phyloP scores from a whole-genome alignment of 352 stramenopile species.

The Detonula confervacea region DNA sequence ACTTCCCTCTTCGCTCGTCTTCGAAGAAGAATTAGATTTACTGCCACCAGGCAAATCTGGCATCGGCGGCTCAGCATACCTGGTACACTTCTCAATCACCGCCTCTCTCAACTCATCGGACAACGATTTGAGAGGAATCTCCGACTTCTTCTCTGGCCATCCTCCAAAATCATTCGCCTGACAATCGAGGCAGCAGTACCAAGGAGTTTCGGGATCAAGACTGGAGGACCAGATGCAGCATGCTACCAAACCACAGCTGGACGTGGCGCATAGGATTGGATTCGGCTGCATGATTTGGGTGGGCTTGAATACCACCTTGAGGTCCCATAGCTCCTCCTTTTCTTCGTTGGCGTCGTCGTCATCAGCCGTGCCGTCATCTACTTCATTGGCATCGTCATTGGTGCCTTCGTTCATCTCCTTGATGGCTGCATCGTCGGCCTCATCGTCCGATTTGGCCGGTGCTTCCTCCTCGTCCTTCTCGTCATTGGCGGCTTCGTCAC shows the following conservation, averaged over 20 bases:
- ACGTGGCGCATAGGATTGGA: conserved; percentile 38
- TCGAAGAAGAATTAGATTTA: not conserved
- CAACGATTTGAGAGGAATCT: conserved; percentile 67
- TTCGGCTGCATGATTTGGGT: conserved; percentile 21
- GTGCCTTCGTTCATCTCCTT: conserved; percentile 2
- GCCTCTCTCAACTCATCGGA: conserved; percentile 50
- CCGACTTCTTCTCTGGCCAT: conserved; percentile 37
- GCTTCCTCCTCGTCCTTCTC: not conserved
- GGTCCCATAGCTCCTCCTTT: conserved; percentile 47
- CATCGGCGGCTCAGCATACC: conserved; percentile 49
- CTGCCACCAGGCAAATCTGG: conserved; percentile 40
- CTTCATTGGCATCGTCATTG: not conserved
- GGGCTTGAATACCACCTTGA: conserved; percentile 39
- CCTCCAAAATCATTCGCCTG: conserved; percentile 56
- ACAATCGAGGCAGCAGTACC: conserved; percentile 75
- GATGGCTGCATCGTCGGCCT: not conserved
- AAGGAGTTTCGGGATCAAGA: conserved; percentile 36
- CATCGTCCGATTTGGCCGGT: not conserved
- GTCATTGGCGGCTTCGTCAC: not conserved
- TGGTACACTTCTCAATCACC: conserved; percentile 67
- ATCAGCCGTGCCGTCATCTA: not conserved
- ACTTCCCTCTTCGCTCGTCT: not conserved
- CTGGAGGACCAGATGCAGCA: conserved; percentile 62
- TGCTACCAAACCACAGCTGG: conserved; percentile 47
- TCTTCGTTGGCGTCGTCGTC: conserved; percentile 8